Base-by-base conservation (phyloP, 2,329 filamentous ascomycete genomes). In the Didymella sp. region DNA sequence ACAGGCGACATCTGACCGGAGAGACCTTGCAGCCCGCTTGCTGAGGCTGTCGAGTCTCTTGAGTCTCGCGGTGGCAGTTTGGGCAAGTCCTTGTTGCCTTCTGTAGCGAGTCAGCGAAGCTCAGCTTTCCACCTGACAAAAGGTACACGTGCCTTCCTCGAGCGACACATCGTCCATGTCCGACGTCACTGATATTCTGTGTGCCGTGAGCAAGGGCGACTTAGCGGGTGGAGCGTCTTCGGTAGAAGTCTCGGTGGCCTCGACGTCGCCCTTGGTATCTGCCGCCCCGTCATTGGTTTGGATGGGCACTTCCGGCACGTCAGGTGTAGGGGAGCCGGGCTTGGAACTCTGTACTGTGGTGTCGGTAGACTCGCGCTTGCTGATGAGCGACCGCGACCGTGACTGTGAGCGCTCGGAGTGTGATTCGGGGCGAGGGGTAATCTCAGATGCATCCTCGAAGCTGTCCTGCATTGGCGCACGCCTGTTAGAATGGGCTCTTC, bases 381-480 rank as follows among this genome's bases (percentile, higher is more conserved):
- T 70, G 28, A 74, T 62, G 38, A 92, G 77, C 24, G 89, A 91
- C 59, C 89, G 85, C 49, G 74, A 70, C 46, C 70, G 68, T 51
- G 70, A 63, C 51, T 40, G 64, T 48, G 63, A 71, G 55, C 66
- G 63, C 48, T 72, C 67, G 85, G 65, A 72, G 60, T 65, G 74
- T 62, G 75, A 81, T 70, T 69, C 64, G 46, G 73, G 73, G 51
- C 71, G 72, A 60, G 74, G 69, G 54, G 70, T 75, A 58, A 82
- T 85, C 75, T 91, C 89, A 66, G 86, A 80, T 66, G 86, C 92
- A 81, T 96, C 92, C 78, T 96, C 91, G 71, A 96, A 96, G 15
- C 85, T 85, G 69, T 93, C 89, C 88, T 91, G 73, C 48, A 49
- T 49, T 49, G 50, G 40, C 58, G 55, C 53, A 50, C 19, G 22